A percentile compares a stretch with the other conserved stretches of the same genome.
Evolutionary conservation across 108 stramenopile species (phyloP).

Genomic region (Pseudonitzschia delicatissima): DNA sequence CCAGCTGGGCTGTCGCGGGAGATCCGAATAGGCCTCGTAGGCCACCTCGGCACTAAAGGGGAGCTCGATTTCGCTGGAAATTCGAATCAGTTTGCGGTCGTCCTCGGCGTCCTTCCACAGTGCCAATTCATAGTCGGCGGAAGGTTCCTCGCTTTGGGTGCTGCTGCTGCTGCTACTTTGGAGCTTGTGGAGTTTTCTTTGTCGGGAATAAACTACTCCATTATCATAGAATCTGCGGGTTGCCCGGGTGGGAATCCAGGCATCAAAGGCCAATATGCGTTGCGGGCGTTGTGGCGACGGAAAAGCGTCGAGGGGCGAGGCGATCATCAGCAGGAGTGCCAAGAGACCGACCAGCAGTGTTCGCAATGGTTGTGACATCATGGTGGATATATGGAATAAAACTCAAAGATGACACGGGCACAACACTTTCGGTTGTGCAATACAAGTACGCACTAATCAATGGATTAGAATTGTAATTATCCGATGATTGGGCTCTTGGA

Average conservation of each 20-base stretch:
- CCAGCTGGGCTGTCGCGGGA: conserved; percentile 74
- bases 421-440: no score
- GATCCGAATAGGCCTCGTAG: conserved; percentile 78
- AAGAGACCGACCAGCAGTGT: no score
- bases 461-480: no score
- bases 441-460: no score
- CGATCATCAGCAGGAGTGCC: not conserved
- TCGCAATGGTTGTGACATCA: no score
- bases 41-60: conserved; percentile 68
- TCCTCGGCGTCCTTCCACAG: not conserved
- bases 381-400: no score
- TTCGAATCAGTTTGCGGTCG: not conserved
- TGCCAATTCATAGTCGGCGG: not conserved
- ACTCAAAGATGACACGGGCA: no score
- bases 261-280: not conserved
- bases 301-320: not conserved
- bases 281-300: not conserved
- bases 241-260: not conserved
- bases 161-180: not conserved
- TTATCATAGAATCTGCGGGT: not conserved
- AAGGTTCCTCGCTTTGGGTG: not conserved
- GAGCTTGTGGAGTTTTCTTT: not conserved
- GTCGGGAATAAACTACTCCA: not conserved
- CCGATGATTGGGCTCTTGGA: no score
- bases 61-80: conserved; percentile 7